phyloP scores from a whole-genome alignment of 108 stramenopile genomes.

The Cyclotella baltica region DNA sequence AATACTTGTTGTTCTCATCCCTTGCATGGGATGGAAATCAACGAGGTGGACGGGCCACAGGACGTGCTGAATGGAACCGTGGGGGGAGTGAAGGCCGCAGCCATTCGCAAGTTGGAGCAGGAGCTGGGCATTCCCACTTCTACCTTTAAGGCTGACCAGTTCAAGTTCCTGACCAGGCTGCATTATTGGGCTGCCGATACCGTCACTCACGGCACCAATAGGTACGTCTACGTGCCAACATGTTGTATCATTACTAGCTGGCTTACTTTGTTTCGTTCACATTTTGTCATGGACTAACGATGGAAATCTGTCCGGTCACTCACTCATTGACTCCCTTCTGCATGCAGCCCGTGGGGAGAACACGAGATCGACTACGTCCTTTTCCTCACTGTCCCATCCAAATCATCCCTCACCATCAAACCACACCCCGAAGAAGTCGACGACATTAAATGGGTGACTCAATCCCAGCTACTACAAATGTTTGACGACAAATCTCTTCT shows the following conservation, averaged over 20 bases:
- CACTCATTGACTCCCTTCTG: background rate
- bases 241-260: too few relatives aligned
- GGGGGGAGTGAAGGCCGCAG: constrained; percentile 94
- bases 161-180: constrained; percentile 97
- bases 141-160: constrained; percentile 70
- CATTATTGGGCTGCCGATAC: constrained; percentile 98
- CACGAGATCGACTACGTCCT: constrained; percentile 99
- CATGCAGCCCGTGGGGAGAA: constrained; percentile 94
- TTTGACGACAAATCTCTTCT: constrained; percentile 71
- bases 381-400: constrained; percentile 71
- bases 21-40: constrained; percentile 86
- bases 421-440: constrained; percentile 95
- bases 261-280: too few relatives aligned
- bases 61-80: constrained; percentile 75
- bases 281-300: too few relatives aligned
- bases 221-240: constrained; percentile 43
- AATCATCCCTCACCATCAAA: constrained; percentile 67
- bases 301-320: background rate
- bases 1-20: constrained; percentile 99
- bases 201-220: constrained; percentile 83
- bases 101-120: constrained; percentile 96
- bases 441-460: constrained; percentile 75
- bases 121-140: constrained; percentile 92
- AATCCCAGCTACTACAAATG: constrained; percentile 70
- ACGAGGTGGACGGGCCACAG: constrained; percentile 78